Base-by-base conservation (phyloP, 2,329 filamentous ascomycete genomes). In the Lithohypha guttulata region DNA sequence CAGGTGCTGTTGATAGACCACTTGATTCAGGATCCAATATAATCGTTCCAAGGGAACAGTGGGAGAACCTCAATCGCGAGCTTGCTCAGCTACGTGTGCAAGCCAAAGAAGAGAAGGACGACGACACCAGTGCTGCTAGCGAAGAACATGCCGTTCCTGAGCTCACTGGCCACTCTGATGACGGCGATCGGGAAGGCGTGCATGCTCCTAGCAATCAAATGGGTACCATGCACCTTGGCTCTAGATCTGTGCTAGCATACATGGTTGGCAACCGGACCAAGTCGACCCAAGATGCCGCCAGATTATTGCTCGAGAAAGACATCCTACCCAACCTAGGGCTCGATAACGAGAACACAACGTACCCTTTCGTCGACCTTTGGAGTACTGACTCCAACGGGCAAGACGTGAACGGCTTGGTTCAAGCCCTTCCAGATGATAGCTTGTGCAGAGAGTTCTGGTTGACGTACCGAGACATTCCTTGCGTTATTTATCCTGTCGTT, bases 301-400 rank as follows among this genome's bases (percentile, higher is more conserved):
- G 74, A 46, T 69, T 75, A 34, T 57, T 77, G 9, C 56, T 77
- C 30, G 72, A 75, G 47, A 74, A 73, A 48, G 74, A 71, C 32
- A 74, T 79, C 47, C 56, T 79, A 15, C 74, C 75, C 0, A 71
- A 78, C 39, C 66, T 79, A 41, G 75, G 75, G 2, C 61, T 79
- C 22, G 75, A 78, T 51, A 78, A 79, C 48, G 74, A 78, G 50
- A 73, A 69, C 25, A 73, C 73, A 3, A 78, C 74, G 6, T 79
- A 79, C 51, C 75, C 75, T 5, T 79, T 79, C 49, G 72, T 79
- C 19, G 75, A 78, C 51, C 58, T 79, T 2, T 79, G 74, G 73
- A 75, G 75, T 4, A 72, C 71, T 2, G 72, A 77, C 41, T 73
- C 70, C 34, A 74, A 71, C 1, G 62, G 71, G 4, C 65, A 70